A percentile compares a stretch with the other conserved stretches of the same genome.
phyloP scores from a whole-genome alignment of 495 filamentous ascomycete genomes.

The Trichocladium antarcticum region DNA sequence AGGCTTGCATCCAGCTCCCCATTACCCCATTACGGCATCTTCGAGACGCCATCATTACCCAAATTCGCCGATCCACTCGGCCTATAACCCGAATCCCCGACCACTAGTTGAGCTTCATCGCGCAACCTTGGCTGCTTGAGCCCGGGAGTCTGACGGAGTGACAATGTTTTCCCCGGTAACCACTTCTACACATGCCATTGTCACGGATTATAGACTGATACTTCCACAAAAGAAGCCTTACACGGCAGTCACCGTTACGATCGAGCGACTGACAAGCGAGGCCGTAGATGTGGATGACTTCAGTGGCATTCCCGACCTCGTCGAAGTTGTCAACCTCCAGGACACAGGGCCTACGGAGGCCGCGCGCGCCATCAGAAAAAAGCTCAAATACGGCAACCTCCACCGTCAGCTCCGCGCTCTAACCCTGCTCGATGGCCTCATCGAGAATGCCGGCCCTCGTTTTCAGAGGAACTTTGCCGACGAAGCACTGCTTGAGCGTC shows the following conservation, averaged over 20 bases:
- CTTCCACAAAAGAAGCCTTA: conserved; percentile 74
- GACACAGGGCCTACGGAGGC: conserved; percentile 79
- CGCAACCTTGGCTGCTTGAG: no score
- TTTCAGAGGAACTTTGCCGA: conserved; percentile 85
- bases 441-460: conserved; percentile 83
- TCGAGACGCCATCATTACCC: no score
- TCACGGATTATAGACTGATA: neutral
- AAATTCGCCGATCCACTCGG: no score
- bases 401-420: conserved; percentile 87
- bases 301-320: conserved; percentile 82
- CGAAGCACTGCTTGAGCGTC: conserved; percentile 83
- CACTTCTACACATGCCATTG: neutral
- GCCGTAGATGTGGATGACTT: conserved; percentile 82
- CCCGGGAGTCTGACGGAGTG: neutral
- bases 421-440: conserved; percentile 81
- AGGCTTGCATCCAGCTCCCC: no score
- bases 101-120: no score
- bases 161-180: conserved; percentile 37
- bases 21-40: no score
- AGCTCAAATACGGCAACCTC: conserved; percentile 93
- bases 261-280: conserved; percentile 84
- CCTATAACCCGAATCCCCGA: no score
- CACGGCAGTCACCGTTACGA: conserved; percentile 84
- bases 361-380: conserved; percentile 87
- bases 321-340: conserved; percentile 89